These are phyloP conservation scores for Gentiana macrophylla DNA, from an alignment of 257 asterid genomes.

Conservation along the genomic window DNA sequence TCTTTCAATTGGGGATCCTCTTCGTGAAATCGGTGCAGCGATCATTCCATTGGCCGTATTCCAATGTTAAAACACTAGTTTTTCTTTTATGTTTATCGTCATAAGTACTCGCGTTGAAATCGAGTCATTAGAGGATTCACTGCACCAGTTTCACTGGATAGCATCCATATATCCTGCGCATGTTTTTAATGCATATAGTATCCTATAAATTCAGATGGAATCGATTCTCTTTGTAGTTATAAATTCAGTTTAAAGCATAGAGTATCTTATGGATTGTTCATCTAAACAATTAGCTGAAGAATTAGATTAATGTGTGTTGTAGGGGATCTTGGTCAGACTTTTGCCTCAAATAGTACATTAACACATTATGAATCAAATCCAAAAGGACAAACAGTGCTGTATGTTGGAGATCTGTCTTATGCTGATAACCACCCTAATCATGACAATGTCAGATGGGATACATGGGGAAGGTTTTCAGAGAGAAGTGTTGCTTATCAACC, in stretches of 20 bases:
- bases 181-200: no score
- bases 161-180: no score
- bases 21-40: background rate
- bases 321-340: constrained; percentile 94
- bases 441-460: constrained; percentile 80
- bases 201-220: no score
- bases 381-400: constrained; percentile 66
- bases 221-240: no score
- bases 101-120: no score
- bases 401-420: constrained; percentile 79
- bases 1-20: background rate
- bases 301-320: constrained; percentile 1
- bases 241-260: no score
- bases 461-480: constrained; percentile 85
- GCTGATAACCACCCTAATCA: constrained; percentile 66
- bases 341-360: constrained; percentile 62
- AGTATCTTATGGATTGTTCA: background rate
- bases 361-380: constrained; percentile 68
- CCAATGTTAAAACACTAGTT: no score
- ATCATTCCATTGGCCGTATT: no score
- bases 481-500: constrained; percentile 84
- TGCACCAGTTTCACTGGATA: no score
- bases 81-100: no score
- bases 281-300: background rate
- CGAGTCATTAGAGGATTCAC: no score